Evolutionary conservation across 441 rosid genomes (phyloP).

Genomic region (Adansonia gregorii): DNA sequence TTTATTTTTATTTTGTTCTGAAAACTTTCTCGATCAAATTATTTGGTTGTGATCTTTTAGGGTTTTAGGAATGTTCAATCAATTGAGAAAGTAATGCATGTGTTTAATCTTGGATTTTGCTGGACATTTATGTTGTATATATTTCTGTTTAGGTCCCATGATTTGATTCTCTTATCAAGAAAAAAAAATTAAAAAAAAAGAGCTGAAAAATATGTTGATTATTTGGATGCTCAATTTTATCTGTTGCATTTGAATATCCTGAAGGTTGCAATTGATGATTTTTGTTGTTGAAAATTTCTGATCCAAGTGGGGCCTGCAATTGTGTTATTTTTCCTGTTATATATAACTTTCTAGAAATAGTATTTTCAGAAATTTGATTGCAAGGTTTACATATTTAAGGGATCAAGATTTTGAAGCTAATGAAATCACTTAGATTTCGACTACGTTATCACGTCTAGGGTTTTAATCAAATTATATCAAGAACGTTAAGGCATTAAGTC

Average conservation of each 20-base stretch:
- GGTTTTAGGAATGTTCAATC: constrained; percentile 16
- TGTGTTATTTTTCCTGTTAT: constrained; percentile 21
- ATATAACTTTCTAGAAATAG: constrained; percentile 8
- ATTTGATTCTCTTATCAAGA: background rate
- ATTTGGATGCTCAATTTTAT: background rate
- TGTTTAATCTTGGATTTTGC: constrained; percentile 23
- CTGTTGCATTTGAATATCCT: background rate
- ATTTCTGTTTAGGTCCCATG: constrained; percentile 3
- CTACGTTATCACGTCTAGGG: background rate
- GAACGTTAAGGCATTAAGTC: background rate
- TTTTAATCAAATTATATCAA: constrained; percentile 10
- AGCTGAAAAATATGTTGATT: background rate
- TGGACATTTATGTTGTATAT: constrained; percentile 8
- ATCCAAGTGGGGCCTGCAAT: constrained; percentile 7
- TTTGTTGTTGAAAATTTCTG: background rate
- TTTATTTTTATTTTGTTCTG: constrained; percentile 15
- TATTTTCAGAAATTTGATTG: constrained; percentile 15
- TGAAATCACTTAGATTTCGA: background rate
- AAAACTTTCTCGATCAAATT: constrained; percentile 17
- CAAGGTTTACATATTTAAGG: background rate
- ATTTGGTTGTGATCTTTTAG: constrained; percentile 10
- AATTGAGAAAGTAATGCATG: constrained; percentile 20
- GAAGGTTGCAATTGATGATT: background rate
- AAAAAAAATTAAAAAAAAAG: background rate
- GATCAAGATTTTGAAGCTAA: background rate